A percentile compares a stretch with the other conserved stretches of the same genome.
phyloP scores from a whole-genome alignment of 495 filamentous ascomycete genomes.

The Amphirosellinia nigrospora region DNA sequence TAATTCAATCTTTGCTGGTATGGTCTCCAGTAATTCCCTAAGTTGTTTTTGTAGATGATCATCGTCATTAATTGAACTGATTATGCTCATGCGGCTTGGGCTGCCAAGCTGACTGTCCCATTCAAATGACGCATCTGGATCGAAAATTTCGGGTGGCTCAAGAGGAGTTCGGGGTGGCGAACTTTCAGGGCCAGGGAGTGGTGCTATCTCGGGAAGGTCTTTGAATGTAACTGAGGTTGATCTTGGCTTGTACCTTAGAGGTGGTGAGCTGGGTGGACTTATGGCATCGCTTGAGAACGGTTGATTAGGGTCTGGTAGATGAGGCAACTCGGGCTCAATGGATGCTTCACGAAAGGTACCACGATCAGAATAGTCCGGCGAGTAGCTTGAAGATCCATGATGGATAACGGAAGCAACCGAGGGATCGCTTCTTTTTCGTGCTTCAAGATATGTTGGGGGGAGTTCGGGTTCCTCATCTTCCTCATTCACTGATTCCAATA shows the following conservation, averaged over 20 bases:
- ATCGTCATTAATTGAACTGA: conserved; percentile 46
- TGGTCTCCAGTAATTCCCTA: conserved; percentile 76
- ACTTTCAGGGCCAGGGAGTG: conserved; percentile 37
- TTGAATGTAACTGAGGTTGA: conserved; percentile 53
- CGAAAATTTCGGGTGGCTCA: conserved; percentile 29
- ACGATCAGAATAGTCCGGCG: conserved; percentile 39
- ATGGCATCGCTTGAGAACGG: conserved; percentile 44
- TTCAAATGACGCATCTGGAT: conserved; percentile 47
- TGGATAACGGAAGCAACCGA: conserved; percentile 51
- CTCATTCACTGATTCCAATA: conserved; percentile 37
- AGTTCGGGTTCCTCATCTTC: conserved; percentile 42
- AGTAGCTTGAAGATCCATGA: conserved; percentile 37
- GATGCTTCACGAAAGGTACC: conserved; percentile 34
- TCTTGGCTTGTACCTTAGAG: conserved; percentile 45
- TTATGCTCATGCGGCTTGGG: conserved; percentile 40
- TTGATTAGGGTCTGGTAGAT: conserved; percentile 38
- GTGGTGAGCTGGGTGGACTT: conserved; percentile 52
- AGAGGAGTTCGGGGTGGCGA: conserved; percentile 35
- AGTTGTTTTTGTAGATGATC: conserved; percentile 86
- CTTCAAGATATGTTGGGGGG: conserved; percentile 32
- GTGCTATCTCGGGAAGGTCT: conserved; percentile 46
- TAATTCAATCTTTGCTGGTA: conserved; percentile 82
- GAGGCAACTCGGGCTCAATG: conserved; percentile 45
- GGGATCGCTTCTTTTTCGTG: conserved; percentile 42
- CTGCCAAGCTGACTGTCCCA: conserved; percentile 39